phyloP scores from a whole-genome alignment of 257 asterid genomes.

The Solanum dulcamara region DNA sequence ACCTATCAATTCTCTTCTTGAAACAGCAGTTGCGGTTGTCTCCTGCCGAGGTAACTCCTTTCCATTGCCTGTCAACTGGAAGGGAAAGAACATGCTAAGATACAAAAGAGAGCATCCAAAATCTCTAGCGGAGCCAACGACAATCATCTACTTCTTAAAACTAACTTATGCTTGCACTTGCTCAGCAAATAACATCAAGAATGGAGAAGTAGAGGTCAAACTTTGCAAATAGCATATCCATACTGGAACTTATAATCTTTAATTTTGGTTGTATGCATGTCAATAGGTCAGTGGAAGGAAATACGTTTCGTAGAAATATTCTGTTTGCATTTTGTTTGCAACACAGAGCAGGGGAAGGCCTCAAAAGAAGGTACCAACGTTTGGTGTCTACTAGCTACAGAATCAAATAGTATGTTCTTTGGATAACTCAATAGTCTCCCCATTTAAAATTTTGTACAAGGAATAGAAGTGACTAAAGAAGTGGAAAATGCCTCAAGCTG shows the following conservation, averaged over 20 bases:
- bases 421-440: not conserved
- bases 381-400: not conserved
- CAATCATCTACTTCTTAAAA: not conserved
- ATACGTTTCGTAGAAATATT: too few species aligned
- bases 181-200: not conserved
- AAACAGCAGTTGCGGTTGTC: constrained; percentile 1
- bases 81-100: not conserved
- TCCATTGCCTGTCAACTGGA: constrained; percentile 24
- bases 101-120: not conserved
- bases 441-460: not conserved
- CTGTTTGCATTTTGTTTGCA: not conserved
- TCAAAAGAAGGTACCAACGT: not conserved
- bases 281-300: not conserved
- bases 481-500: not conserved
- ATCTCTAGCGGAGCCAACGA: not conserved
- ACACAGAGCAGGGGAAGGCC: not conserved
- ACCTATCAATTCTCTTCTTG: constrained; percentile 42
- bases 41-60: constrained; percentile 11
- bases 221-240: not conserved
- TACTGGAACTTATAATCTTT: not conserved
- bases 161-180: not conserved
- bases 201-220: not conserved
- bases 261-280: not conserved
- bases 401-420: not conserved
- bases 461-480: not conserved